Evolutionary conservation across 371 early-diverging fungal species (phyloP).

Genomic region (Encephalitozoon intestinalis): DNA sequence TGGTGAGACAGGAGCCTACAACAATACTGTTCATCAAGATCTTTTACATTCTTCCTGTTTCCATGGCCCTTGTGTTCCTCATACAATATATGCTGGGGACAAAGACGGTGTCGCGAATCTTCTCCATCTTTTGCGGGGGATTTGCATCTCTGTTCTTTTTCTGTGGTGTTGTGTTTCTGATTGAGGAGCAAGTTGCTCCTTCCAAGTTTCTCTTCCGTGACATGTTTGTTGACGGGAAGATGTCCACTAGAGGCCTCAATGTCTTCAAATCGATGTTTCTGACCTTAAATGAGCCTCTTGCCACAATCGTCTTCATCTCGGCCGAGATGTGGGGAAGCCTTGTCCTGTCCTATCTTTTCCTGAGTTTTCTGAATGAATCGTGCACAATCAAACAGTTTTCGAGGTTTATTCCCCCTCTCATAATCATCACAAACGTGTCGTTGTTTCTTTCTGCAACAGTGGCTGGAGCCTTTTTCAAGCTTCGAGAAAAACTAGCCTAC

Average conservation of each 20-base stretch:
- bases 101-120: conserved; percentile 49
- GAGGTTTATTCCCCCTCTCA: conserved; percentile 59
- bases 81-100: conserved; percentile 52
- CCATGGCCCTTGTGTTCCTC: conserved; percentile 48
- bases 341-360: conserved; percentile 59
- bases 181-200: conserved; percentile 52
- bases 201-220: conserved; percentile 45
- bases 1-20: conserved; percentile 57
- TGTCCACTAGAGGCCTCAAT: conserved; percentile 38
- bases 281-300: conserved; percentile 57
- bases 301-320: conserved; percentile 57
- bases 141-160: conserved; percentile 56
- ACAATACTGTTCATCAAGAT: conserved; percentile 59
- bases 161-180: conserved; percentile 49
- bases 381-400: conserved; percentile 59
- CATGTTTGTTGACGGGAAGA: conserved; percentile 53
- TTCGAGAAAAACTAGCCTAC: conserved; percentile 25
- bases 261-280: conserved; percentile 46
- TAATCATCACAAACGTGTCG: conserved; percentile 57
- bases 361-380: conserved; percentile 58
- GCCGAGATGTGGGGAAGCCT: conserved; percentile 62
- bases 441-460: conserved; percentile 50
- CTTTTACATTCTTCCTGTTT: conserved; percentile 53
- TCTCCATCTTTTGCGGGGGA: conserved; percentile 43
- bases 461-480: conserved; percentile 28